These are phyloP conservation scores for Komagataella pastoris DNA, from an alignment of 805 yeast species.

Conservation along the genomic window DNA sequence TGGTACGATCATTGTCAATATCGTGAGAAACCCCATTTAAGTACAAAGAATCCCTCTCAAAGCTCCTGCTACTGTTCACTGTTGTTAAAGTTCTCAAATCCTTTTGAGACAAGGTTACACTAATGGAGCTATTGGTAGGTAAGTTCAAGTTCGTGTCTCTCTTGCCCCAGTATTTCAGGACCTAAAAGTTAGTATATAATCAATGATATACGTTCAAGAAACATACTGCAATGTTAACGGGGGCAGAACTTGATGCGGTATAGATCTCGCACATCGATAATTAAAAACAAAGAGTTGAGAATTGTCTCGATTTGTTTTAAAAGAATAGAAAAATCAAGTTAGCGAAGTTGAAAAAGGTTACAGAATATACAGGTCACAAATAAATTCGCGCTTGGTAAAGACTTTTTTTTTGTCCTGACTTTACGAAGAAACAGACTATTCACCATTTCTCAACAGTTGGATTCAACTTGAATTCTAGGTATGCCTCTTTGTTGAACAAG, in stretches of 20 bases:
- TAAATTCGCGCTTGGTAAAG: neutral
- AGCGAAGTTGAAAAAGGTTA: neutral
- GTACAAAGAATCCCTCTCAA: constrained; percentile 58
- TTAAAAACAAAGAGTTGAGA: neutral
- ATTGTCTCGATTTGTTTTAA: neutral
- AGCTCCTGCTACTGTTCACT: constrained; percentile 52
- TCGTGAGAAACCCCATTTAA: constrained; percentile 79
- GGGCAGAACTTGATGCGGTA: constrained; percentile 84
- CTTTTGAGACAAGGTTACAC: constrained; percentile 84
- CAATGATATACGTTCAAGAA: neutral
- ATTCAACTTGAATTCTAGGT: constrained; percentile 54
- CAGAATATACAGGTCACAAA: neutral
- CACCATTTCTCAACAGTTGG: constrained; percentile 85
- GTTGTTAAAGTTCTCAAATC: constrained; percentile 89
- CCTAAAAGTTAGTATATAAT: constrained; percentile 21
- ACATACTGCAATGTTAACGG: constrained; percentile 90
- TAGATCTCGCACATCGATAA: constrained; percentile 21
- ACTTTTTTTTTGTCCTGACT: neutral
- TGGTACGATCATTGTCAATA: constrained; percentile 45
- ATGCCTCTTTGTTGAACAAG: constrained; percentile 57
- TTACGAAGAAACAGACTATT: constrained; percentile 1
- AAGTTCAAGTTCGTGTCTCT: constrained; percentile 78
- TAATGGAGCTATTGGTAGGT: constrained; percentile 93
- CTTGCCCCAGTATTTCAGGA: constrained; percentile 98
- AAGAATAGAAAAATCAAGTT: neutral